Evolutionary conservation across 2,329 filamentous ascomycete genomes (phyloP), one percentile per base, ranked within the genome.

Genomic region (Botrytis fabae): DNA sequence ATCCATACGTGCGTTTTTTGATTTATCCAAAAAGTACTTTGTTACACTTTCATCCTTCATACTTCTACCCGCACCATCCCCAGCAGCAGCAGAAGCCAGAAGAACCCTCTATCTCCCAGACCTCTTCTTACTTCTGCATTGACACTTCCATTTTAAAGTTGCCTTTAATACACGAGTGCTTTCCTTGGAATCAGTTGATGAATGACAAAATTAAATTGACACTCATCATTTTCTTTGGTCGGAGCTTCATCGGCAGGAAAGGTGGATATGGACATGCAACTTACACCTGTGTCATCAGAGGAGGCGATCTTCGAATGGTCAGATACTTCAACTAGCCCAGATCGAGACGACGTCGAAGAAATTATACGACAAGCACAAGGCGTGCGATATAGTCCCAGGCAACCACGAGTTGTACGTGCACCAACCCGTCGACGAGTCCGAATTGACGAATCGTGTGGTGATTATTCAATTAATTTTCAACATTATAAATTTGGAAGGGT

Each of bases 261-360:
- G 68, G 68, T 61, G 68, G 68, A 70, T 51, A 70, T 70, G 69
- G 69, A 70, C 35, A 63, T 63, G 69, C 69, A 70, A 61, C 59
- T 70, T 70, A 63, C 57, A 48, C 69, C 69, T 70, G 42, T 70
- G 57, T 63, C 65, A 69, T 69, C 69, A 70, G 57, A 70, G 57
- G 69, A 70, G 57, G 69, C 69, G 25, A 70, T 70, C 59, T 63
- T 70, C 44, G 54, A 70, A 48, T 70, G 69, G 69, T 70, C 69
- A 22, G 69, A 70, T 28, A 59, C 51, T 40, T 70, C 69, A 28
- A 70, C 69, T 32, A 70, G 69, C 42, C 69, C 69, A 42, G 69
- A 70, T 63, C 40, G 28, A 62, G 69, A 70, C 54, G 69, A 62
- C 57, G 69, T 63, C 32, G 57, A 70, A 54, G 69, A 63, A 51